phyloP scores from a whole-genome alignment of 257 asterid species.

The Lithospermum erythrorhizon region DNA sequence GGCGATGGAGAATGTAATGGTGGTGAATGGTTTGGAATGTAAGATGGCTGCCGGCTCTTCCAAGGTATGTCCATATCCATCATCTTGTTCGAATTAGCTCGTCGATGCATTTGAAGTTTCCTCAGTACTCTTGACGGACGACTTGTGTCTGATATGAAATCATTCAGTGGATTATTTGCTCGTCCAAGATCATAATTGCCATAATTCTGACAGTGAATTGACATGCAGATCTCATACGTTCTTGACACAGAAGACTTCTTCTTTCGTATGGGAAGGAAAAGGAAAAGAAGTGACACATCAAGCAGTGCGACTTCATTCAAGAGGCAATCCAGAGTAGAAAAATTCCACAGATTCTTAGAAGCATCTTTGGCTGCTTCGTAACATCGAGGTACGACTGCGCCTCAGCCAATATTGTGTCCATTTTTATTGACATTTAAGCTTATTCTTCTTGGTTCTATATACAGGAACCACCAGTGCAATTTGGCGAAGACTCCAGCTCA shows the following conservation, averaged over 20 bases:
- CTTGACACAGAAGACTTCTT: slow-evolving; percentile 91
- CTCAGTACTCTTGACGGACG: no score
- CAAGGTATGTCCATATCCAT: slow-evolving; percentile 42
- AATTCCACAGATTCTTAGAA: slow-evolving; percentile 40
- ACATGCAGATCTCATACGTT: slow-evolving; percentile 73
- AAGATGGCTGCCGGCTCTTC: slow-evolving; percentile 85
- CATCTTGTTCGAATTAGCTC: not conserved
- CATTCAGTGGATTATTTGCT: no score
- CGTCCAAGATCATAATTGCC: no score
- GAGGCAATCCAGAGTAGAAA: slow-evolving; percentile 35
- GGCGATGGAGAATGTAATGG: slow-evolving; percentile 56
- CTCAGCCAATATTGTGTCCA: not conserved
- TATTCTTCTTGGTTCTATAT: not conserved
- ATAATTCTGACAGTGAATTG: slow-evolving; percentile 5
- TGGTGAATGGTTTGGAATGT: slow-evolving; percentile 84
- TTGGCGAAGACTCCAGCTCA: slow-evolving; percentile 13
- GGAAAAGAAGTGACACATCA: slow-evolving; percentile 24
- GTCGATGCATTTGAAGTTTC: not conserved
- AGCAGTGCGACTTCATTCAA: slow-evolving; percentile 13
- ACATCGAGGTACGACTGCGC: not conserved
- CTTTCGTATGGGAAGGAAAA: slow-evolving; percentile 52
- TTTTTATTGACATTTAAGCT: not conserved
- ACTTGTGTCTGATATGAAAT: no score
- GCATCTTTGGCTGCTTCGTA: slow-evolving; percentile 17
- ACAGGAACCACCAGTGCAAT: slow-evolving; percentile 11